phyloP scores from a whole-genome alignment of 2,329 filamentous ascomycete species.

The Colletotrichum lupini region DNA sequence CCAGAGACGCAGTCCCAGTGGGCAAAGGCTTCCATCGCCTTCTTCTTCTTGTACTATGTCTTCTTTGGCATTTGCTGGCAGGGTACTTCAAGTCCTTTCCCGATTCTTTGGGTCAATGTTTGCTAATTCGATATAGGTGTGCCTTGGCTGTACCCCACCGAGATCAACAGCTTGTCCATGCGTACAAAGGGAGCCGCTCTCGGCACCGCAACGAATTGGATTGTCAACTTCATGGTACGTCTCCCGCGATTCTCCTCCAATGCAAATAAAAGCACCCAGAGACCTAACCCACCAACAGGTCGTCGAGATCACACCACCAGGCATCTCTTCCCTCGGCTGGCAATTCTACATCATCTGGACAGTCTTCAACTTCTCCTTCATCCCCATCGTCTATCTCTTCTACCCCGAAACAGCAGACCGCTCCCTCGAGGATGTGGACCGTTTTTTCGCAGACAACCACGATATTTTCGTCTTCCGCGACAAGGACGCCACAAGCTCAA shows the following conservation, averaged over 20 bases:
- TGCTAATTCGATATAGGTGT: constrained; percentile 30
- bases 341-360: constrained; percentile 65
- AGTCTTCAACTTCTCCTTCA: constrained; percentile 56
- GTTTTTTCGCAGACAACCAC: constrained; percentile 42
- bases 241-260: no score
- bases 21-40: constrained; percentile 37
- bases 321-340: constrained; percentile 58
- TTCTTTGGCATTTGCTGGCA: constrained; percentile 37
- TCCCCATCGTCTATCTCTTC: constrained; percentile 60
- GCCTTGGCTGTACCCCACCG: constrained; percentile 46
- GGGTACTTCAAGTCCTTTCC: background rate
- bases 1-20: constrained; percentile 19
- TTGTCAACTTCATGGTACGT: constrained; percentile 33
- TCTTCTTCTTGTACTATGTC: constrained; percentile 40
- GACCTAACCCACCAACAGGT: constrained; percentile 27
- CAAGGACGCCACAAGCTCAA: constrained; percentile 39
- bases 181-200: constrained; percentile 42
- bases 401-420: constrained; percentile 56
- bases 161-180: constrained; percentile 48
- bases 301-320: constrained; percentile 49
- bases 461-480: constrained; percentile 38
- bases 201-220: constrained; percentile 35
- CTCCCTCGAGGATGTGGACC: constrained; percentile 38
- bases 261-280: no score
- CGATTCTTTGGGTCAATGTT: background rate